phyloP scores from a whole-genome alignment of 2,329 filamentous ascomycete species.

The Tetracladium maxilliforme region DNA sequence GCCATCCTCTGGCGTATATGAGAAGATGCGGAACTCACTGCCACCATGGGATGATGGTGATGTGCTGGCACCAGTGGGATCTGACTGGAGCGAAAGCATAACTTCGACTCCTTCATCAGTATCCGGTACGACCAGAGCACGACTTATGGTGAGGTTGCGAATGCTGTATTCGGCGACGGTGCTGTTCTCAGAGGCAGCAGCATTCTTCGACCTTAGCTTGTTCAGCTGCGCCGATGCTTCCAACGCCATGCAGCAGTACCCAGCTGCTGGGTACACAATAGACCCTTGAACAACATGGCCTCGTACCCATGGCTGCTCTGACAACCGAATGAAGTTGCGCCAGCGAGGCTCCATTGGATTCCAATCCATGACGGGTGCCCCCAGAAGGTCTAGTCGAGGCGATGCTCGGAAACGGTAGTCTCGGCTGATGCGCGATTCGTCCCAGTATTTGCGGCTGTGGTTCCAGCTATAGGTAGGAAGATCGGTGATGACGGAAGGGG shows the following conservation, averaged over 20 bases:
- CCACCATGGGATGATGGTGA: no score
- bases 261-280: slow-evolving; percentile 33
- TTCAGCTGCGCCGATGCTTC: slow-evolving; percentile 18
- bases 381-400: slow-evolving; percentile 33
- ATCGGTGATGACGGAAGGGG: slow-evolving; percentile 16
- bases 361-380: slow-evolving; percentile 10
- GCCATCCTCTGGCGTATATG: background rate
- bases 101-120: slow-evolving; percentile 30
- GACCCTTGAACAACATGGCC: slow-evolving; percentile 35
- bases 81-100: slow-evolving; percentile 17
- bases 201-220: no score
- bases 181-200: no score
- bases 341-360: slow-evolving; percentile 10
- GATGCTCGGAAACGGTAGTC: slow-evolving; percentile 26
- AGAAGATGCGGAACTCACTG: background rate
- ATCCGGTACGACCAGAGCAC: slow-evolving; percentile 32
- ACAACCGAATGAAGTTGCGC: slow-evolving; percentile 11
- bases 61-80: no score
- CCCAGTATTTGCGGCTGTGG: slow-evolving; percentile 33
- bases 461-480: slow-evolving; percentile 40
- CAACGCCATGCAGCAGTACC: slow-evolving; percentile 32
- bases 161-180: slow-evolving; percentile 22
- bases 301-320: slow-evolving; percentile 34
- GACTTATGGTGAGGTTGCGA: slow-evolving; percentile 26
- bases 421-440: slow-evolving; percentile 30